phyloP scores from a whole-genome alignment of 2,329 filamentous ascomycete species.

The Apiospora phragmitis region DNA sequence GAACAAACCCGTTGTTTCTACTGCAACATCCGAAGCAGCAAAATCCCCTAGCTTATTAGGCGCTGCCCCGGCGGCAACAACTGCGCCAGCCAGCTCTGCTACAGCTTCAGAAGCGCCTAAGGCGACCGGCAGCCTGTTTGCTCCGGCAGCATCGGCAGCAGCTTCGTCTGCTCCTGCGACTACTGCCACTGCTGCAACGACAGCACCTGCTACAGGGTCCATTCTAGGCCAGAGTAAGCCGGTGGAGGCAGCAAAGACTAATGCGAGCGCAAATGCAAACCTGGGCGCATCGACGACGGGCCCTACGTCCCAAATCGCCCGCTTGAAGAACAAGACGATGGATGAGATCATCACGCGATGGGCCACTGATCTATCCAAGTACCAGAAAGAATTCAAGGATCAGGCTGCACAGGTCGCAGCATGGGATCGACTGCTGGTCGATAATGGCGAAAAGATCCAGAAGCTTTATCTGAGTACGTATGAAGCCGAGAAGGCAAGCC shows the following conservation, averaged over 20 bases:
- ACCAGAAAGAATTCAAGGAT: slow-evolving; percentile 93
- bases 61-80: slow-evolving; percentile 23
- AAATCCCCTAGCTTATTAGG: slow-evolving; percentile 32
- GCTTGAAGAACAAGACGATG: slow-evolving; percentile 98
- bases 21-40: slow-evolving; percentile 28
- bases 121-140: slow-evolving; percentile 33
- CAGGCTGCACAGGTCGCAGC: slow-evolving; percentile 83
- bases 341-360: slow-evolving; percentile 97
- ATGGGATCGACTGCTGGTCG: slow-evolving; percentile 91
- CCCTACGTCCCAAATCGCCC: slow-evolving; percentile 80
- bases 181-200: slow-evolving; percentile 29
- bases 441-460: slow-evolving; percentile 93
- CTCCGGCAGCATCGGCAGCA: slow-evolving; percentile 16
- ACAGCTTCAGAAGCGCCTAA: slow-evolving; percentile 30
- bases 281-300: slow-evolving; percentile 77
- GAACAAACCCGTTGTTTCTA: slow-evolving; percentile 22
- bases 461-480: slow-evolving; percentile 90
- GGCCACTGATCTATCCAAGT: slow-evolving; percentile 92
- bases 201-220: slow-evolving; percentile 32
- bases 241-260: slow-evolving; percentile 27
- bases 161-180: slow-evolving; percentile 19
- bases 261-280: slow-evolving; percentile 29
- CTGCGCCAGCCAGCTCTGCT: slow-evolving; percentile 25
- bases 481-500: slow-evolving; percentile 88
- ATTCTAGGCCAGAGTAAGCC: slow-evolving; percentile 34